Percentiles rank a stretch among this genome's conserved stretches.
Conservation (phyloP, 768 basidiomycete genomes). For the Russula dissimulans region DNA sequence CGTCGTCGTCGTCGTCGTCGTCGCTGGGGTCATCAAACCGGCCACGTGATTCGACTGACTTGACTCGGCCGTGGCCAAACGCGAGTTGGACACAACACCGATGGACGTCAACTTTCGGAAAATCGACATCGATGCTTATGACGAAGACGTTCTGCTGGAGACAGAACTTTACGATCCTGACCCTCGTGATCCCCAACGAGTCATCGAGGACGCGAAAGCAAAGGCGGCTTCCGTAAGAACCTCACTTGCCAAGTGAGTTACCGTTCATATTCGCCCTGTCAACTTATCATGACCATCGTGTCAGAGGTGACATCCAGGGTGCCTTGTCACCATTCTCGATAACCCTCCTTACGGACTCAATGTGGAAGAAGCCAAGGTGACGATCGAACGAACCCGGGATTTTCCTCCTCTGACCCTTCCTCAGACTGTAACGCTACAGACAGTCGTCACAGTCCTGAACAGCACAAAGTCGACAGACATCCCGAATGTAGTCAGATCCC, state of each 20-base stretch:
- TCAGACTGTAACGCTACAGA: slow-evolving; percentile 71
- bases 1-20: no score
- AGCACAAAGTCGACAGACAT: slow-evolving; percentile 90
- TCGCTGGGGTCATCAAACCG: not conserved
- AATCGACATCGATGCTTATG: slow-evolving; percentile 89
- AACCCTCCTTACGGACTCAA: slow-evolving; percentile 83
- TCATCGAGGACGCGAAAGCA: slow-evolving; percentile 67
- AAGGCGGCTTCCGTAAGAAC: slow-evolving; percentile 64
- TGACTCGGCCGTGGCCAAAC: no score
- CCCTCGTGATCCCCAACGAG: slow-evolving; percentile 65
- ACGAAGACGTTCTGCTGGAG: slow-evolving; percentile 83
- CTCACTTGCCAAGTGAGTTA: slow-evolving; percentile 60
- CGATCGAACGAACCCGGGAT: slow-evolving; percentile 10
- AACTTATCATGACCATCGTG: not conserved
- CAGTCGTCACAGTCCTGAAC: slow-evolving; percentile 83
- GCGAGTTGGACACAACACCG: not conserved
- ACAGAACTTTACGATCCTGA: slow-evolving; percentile 83
- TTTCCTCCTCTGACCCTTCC: not conserved
- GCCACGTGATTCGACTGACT: not conserved
- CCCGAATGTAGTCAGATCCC: slow-evolving; percentile 56
- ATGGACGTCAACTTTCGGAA: slow-evolving; percentile 69
- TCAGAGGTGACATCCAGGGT: slow-evolving; percentile 66
- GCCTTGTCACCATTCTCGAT: slow-evolving; percentile 67
- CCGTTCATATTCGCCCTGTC: not conserved
- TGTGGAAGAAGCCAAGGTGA: slow-evolving; percentile 86